Evolutionary conservation across 495 filamentous ascomycete species (phyloP).

Genomic region (Gamarada debralockiae): DNA sequence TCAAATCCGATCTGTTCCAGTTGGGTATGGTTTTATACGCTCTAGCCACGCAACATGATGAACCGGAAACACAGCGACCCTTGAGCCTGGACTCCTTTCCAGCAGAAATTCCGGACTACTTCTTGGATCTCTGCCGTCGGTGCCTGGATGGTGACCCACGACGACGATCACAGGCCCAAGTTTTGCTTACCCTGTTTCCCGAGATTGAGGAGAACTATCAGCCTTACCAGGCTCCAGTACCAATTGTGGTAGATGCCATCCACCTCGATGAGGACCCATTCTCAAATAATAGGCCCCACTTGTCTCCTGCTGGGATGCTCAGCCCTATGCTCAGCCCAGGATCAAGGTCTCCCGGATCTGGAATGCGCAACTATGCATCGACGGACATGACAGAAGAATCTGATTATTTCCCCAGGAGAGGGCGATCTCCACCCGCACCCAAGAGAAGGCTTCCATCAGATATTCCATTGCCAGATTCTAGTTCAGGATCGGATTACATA

Average conservation of each 20-base stretch:
- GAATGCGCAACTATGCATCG: constrained; percentile 18
- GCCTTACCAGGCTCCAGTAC: not conserved
- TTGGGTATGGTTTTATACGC: constrained; percentile 98
- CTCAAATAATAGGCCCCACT: not conserved
- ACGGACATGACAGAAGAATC: constrained; percentile 20
- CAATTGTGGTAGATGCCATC: constrained; percentile 20
- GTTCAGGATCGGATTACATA: constrained; percentile 10
- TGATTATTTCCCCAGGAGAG: constrained; percentile 21
- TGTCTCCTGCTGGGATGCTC: not conserved
- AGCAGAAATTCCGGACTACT: constrained; percentile 54
- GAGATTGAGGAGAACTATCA: constrained; percentile 11
- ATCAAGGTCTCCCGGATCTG: not conserved
- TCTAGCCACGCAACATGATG: constrained; percentile 79
- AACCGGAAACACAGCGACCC: constrained; percentile 83
- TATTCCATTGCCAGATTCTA: constrained; percentile 17
- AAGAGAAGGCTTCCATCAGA: constrained; percentile 4
- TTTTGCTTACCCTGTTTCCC: constrained; percentile 22
- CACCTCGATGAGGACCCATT: constrained; percentile 5
- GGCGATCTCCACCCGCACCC: constrained; percentile 21
- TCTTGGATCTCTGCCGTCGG: constrained; percentile 50
- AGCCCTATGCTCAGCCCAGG: not conserved
- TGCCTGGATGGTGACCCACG: constrained; percentile 52
- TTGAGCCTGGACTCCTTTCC: constrained; percentile 41
- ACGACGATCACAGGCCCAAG: constrained; percentile 18
- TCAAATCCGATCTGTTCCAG: constrained; percentile 95